Percentiles rank a stretch among this genome's conserved stretches.
phyloP scores from a whole-genome alignment of 2,329 filamentous ascomycete genomes.

The Ophiostoma himal-ulmi region DNA sequence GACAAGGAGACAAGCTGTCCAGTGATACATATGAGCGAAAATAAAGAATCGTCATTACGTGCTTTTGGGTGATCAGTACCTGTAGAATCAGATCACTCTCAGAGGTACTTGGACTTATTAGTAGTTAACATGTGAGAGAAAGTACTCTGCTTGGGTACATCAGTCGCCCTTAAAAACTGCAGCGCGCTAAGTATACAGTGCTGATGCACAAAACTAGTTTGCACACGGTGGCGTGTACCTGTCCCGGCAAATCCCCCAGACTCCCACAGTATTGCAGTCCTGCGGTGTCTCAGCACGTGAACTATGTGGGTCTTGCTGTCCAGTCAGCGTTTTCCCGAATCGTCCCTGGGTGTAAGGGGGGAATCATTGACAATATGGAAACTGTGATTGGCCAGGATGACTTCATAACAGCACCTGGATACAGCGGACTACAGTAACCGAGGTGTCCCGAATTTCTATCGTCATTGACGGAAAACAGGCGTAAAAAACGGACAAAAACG shows the following conservation, averaged over 20 bases:
- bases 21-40: not conserved
- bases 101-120: not conserved
- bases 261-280: not conserved
- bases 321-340: constrained; percentile 27
- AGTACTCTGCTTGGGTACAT: not conserved
- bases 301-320: not conserved
- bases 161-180: not conserved
- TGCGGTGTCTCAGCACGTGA: constrained; percentile 16
- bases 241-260: constrained; percentile 7
- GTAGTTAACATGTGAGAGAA: not conserved
- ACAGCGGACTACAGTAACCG: constrained; percentile 25
- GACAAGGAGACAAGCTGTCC: not conserved
- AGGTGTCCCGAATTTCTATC: constrained; percentile 28
- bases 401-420: constrained; percentile 15
- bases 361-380: constrained; percentile 25
- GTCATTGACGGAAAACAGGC: constrained; percentile 22
- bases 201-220: not conserved
- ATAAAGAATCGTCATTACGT: not conserved
- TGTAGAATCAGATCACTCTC: not conserved
- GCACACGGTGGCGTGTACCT: not conserved
- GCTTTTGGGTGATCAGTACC: not conserved
- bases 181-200: not conserved
- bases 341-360: constrained; percentile 20
- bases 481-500: constrained; percentile 11
- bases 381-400: constrained; percentile 23